These are phyloP conservation scores for Quercus mongolica DNA, from an alignment of 306 rosid species.

Conservation along the genomic window DNA sequence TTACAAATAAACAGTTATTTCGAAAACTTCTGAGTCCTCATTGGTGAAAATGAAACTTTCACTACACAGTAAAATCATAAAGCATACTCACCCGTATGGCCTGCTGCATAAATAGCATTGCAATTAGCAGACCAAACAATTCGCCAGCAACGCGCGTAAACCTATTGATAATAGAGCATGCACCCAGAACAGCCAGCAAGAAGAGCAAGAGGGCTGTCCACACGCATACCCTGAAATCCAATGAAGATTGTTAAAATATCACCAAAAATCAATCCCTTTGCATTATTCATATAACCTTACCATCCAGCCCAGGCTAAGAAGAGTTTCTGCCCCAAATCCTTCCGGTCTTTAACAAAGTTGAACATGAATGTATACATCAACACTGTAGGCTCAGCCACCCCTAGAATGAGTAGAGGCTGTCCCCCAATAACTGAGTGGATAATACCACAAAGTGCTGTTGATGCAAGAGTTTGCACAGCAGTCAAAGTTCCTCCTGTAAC, in stretches of 20 bases:
- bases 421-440: conserved; percentile 91
- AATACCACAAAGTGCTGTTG: conserved; percentile 87
- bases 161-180: conserved; percentile 90
- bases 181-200: conserved; percentile 81
- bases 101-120: conserved; percentile 97
- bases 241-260: conserved; percentile 17
- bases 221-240: conserved; percentile 75
- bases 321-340: conserved; percentile 83
- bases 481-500: conserved; percentile 81
- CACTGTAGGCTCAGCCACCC: conserved; percentile 98
- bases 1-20: neutral
- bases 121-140: conserved; percentile 87
- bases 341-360: conserved; percentile 75
- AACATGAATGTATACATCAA: conserved; percentile 94
- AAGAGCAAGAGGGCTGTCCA: conserved; percentile 92
- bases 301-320: conserved; percentile 96
- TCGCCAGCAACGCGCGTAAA: conserved; percentile 96
- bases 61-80: neutral
- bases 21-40: neutral
- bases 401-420: conserved; percentile 92
- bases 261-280: conserved; percentile 9
- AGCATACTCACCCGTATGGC: conserved; percentile 72
- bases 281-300: conserved; percentile 28
- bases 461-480: conserved; percentile 96
- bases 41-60: neutral